These are phyloP conservation scores for Gelatoporia subvermispora DNA, from an alignment of 768 basidiomycete genomes.

Conservation along the genomic window DNA sequence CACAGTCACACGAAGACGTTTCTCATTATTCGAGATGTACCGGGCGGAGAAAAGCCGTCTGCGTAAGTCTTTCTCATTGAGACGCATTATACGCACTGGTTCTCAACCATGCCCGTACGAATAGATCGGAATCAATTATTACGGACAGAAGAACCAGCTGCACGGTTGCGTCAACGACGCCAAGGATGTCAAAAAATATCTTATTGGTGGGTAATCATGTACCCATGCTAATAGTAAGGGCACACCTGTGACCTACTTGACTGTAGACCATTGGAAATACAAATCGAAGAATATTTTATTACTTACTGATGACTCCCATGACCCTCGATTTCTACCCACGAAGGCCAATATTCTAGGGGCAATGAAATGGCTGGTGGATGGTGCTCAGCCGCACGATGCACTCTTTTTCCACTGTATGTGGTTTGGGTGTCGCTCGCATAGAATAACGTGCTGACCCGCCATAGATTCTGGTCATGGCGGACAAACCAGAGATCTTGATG, in stretches of 20 bases:
- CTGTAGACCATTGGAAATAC: constrained; percentile 17
- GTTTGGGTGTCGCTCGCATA: too few relatives aligned
- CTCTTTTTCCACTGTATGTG: constrained; percentile 84
- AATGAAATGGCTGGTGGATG: constrained; percentile 89
- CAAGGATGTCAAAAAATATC: constrained; percentile 71
- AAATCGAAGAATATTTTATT: constrained; percentile 71
- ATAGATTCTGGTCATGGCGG: constrained; percentile 93
- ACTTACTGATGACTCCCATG: constrained; percentile 70
- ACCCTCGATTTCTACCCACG: constrained; percentile 68
- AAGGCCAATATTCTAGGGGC: constrained; percentile 76
- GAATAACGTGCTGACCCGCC: too few relatives aligned
- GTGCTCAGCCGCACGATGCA: constrained; percentile 77
- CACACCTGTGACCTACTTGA: neutral
- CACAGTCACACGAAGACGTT: constrained; percentile 5
- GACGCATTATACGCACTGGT: too few relatives aligned
- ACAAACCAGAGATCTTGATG: constrained; percentile 77
- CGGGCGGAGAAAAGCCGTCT: constrained; percentile 83
- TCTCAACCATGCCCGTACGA: neutral
- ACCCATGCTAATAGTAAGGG: neutral
- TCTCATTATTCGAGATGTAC: constrained; percentile 87
- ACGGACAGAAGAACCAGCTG: constrained; percentile 60
- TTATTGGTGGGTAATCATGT: constrained; percentile 48
- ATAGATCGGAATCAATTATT: constrained; percentile 89
- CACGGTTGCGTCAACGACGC: constrained; percentile 93
- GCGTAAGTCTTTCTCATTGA: constrained; percentile 52